A percentile compares a stretch with the other conserved stretches of the same genome.
phyloP scores from a whole-genome alignment of 31 red algal genomes.

The Odonthalia washingtoniensis region DNA sequence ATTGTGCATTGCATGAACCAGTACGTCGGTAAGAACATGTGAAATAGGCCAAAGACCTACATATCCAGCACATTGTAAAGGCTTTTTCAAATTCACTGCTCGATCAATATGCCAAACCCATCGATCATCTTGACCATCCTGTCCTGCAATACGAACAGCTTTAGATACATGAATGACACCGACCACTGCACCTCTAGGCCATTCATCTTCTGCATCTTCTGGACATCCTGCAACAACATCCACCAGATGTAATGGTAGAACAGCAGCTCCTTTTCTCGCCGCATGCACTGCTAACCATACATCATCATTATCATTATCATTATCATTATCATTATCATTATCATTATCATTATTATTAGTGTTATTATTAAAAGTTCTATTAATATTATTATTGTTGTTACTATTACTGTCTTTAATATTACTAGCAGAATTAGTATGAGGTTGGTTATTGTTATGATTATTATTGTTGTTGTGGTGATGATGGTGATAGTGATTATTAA shows the following conservation, averaged over 20 bases:
- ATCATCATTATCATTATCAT: background rate
- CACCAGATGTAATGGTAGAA: background rate
- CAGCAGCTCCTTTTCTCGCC: slow-evolving; percentile 28
- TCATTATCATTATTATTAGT: background rate
- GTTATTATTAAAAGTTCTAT: too few relatives aligned
- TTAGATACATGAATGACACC: slow-evolving; percentile 48
- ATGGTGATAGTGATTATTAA: too few relatives aligned
- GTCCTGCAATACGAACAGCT: slow-evolving; percentile 10
- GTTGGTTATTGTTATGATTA: too few relatives aligned
- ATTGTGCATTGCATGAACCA: slow-evolving; percentile 19
- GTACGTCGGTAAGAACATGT: slow-evolving; percentile 29
- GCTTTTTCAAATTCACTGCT: slow-evolving; percentile 14
- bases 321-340: background rate
- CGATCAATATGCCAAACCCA: slow-evolving; percentile 57
- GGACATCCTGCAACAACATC: background rate
- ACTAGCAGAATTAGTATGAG: background rate
- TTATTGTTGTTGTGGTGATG: too few relatives aligned
- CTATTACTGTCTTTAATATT: too few relatives aligned
- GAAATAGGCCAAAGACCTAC: slow-evolving; percentile 48
- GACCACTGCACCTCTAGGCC: slow-evolving; percentile 38
- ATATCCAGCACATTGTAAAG: slow-evolving; percentile 52
- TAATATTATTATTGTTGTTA: too few relatives aligned
- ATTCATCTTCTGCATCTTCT: background rate
- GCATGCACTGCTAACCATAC: slow-evolving; percentile 58
- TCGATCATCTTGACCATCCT: background rate